These are phyloP conservation scores for Apiosordaria backusii DNA, from an alignment of 495 filamentous ascomycete species.

Conservation along the genomic window DNA sequence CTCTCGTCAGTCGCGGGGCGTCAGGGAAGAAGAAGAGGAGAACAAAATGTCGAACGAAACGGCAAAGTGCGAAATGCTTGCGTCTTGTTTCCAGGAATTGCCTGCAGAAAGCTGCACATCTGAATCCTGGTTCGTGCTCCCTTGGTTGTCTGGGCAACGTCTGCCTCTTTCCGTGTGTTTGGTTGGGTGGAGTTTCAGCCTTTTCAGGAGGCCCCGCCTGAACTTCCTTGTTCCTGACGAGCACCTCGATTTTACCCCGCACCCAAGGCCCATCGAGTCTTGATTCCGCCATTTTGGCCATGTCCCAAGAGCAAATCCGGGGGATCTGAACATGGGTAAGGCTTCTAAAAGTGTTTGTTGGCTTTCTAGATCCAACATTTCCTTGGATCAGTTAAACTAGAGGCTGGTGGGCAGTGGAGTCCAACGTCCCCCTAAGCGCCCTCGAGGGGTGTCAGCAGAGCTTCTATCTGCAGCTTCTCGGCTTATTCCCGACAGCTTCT, in stretches of 20 bases:
- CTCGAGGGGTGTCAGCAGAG: background rate
- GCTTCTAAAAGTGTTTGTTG: background rate
- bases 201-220: slow-evolving; percentile 10
- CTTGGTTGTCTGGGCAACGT: slow-evolving; percentile 17
- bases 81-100: slow-evolving; percentile 19
- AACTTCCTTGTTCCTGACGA: background rate
- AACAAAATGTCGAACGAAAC: slow-evolving; percentile 6
- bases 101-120: slow-evolving; percentile 9
- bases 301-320: background rate
- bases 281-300: background rate
- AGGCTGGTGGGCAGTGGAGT: background rate
- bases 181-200: slow-evolving; percentile 3
- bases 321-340: background rate
- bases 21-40: background rate
- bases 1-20: background rate
- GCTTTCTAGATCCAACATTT: background rate
- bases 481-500: background rate
- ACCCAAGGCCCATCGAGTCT: background rate
- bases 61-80: slow-evolving; percentile 6
- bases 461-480: background rate
- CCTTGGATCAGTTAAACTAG: background rate
- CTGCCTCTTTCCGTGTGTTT: slow-evolving; percentile 5
- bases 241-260: slow-evolving; percentile 7
- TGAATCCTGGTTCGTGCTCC: slow-evolving; percentile 13
- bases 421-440: background rate